These are phyloP conservation scores for Carpinus fangiana DNA, from an alignment of 306 rosid species.

Conservation along the genomic window DNA sequence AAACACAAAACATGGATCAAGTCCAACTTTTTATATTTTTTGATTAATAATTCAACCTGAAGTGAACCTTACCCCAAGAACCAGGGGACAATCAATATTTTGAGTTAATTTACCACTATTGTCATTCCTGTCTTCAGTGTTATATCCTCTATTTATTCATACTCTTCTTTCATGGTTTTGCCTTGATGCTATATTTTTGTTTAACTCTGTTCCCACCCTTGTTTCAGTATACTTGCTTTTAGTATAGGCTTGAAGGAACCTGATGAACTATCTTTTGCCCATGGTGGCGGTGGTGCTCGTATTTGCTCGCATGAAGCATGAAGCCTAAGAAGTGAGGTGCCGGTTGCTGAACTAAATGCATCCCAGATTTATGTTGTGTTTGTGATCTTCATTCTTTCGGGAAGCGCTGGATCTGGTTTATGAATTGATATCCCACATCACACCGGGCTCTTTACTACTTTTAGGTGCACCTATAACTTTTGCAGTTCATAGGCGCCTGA, in stretches of 20 bases:
- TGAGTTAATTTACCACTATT: neutral
- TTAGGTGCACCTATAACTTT: conserved; percentile 22
- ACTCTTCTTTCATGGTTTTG: neutral
- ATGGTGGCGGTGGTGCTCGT: conserved; percentile 8
- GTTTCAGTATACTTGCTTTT: conserved; percentile 30
- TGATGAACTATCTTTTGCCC: conserved; percentile 8
- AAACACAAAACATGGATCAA: neutral
- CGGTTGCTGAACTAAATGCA: conserved; percentile 26
- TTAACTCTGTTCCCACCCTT: neutral
- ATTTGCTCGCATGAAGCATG: conserved; percentile 13
- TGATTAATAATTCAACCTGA: neutral
- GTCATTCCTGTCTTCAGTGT: neutral
- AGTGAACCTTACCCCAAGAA: neutral
- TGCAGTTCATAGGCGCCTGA: conserved; percentile 11
- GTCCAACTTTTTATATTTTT: neutral
- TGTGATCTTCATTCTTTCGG: conserved; percentile 19
- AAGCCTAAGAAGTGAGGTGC: conserved; percentile 8
- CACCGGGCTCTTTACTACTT: neutral
- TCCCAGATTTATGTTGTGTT: neutral
- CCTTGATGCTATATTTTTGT: conserved; percentile 10
- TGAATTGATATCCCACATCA: conserved; percentile 12
- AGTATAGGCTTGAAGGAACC: conserved; percentile 15
- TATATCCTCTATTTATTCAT: neutral
- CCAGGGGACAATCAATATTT: neutral
- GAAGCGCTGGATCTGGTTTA: conserved; percentile 16